Evolutionary conservation across 2,329 filamentous ascomycete species (phyloP).

Genomic region (Xylariaceae sp.): DNA sequence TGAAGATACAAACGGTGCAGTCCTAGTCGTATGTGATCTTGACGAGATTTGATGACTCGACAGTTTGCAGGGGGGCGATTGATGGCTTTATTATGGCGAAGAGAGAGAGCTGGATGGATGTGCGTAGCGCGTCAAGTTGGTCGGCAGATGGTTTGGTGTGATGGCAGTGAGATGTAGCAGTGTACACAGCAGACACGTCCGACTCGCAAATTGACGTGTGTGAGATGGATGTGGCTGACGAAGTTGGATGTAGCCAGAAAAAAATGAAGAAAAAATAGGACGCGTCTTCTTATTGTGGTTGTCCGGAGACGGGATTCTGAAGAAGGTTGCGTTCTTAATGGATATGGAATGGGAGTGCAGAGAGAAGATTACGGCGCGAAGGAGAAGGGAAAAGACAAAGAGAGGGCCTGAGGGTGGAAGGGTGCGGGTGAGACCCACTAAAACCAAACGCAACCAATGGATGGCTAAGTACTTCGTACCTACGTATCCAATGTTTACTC

Average conservation of each 20-base stretch:
- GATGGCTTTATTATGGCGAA: conserved; percentile 7
- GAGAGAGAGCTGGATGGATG: conserved; percentile 3
- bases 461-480: not conserved
- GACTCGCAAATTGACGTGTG: conserved; percentile 10
- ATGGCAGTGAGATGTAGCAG: not conserved
- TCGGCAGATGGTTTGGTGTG: conserved; percentile 6
- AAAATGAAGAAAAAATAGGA: conserved; percentile 25
- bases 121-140: conserved; percentile 2
- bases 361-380: not conserved
- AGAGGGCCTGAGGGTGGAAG: not conserved
- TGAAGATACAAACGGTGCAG: conserved; percentile 10
- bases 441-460: not conserved
- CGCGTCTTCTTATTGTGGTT: conserved; percentile 21
- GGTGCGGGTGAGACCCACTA: not conserved
- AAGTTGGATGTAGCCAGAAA: conserved; percentile 40
- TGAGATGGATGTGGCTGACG: conserved; percentile 30
- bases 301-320: conserved; percentile 10
- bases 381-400: conserved; percentile 8
- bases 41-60: conserved; percentile 8
- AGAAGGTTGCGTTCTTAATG: conserved; percentile 8
- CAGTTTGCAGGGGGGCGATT: conserved; percentile 1
- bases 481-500: not conserved
- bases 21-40: too few species aligned
- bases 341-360: not conserved
- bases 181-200: conserved; percentile 8